Evolutionary conservation across 306 rosid species (phyloP).

Genomic region (Quercus berberidifolia): DNA sequence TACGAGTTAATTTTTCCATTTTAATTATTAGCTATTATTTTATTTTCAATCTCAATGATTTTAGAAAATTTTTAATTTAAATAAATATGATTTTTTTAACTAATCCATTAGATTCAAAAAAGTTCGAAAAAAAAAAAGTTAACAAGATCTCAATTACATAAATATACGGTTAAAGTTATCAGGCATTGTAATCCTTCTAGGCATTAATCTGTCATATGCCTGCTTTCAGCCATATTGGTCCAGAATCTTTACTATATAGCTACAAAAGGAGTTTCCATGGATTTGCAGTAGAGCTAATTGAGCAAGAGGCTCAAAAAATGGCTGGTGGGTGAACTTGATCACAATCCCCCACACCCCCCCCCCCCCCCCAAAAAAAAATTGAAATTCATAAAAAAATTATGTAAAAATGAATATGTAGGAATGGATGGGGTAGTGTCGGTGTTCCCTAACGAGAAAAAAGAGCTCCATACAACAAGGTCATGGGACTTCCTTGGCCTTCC

Average conservation of each 20-base stretch:
- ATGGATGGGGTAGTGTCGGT: conserved; percentile 50
- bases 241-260: conserved; percentile 24
- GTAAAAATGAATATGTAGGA: conserved; percentile 10
- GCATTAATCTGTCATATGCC: background rate
- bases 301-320: conserved; percentile 31
- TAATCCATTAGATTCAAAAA: no score
- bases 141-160: no score
- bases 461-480: conserved; percentile 51
- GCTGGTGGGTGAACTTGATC: conserved; percentile 19
- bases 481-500: conserved; percentile 62
- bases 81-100: no score
- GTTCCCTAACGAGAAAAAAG: conserved; percentile 26
- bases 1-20: no score
- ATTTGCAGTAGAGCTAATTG: conserved; percentile 34
- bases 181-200: background rate
- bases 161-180: background rate
- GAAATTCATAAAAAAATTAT: background rate
- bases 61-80: no score
- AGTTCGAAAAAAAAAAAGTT: no score
- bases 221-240: conserved; percentile 16
- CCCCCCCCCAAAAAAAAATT: background rate
- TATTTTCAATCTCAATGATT: no score
- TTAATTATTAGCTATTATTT: no score
- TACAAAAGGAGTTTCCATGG: conserved; percentile 43
- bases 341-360: background rate